Conservation (phyloP, 805 yeast species). For the Starmerella riodocensis region DNA sequence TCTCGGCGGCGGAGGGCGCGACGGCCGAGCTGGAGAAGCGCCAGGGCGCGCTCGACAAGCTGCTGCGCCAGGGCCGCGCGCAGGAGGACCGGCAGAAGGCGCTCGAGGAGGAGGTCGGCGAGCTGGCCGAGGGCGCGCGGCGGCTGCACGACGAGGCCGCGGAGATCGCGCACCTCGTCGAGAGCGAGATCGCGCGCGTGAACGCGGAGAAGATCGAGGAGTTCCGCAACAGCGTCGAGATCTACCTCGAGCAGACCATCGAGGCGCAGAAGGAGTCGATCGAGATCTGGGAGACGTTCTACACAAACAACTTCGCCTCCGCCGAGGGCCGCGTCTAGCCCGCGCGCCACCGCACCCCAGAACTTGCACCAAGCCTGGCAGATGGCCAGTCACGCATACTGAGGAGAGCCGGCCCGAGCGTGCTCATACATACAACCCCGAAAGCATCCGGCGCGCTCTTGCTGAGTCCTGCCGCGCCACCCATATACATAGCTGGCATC, state of each 20-base stretch:
- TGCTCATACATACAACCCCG: no score
- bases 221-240: slow-evolving; percentile 78
- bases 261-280: slow-evolving; percentile 80
- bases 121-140: slow-evolving; percentile 40
- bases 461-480: no score
- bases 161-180: slow-evolving; percentile 52
- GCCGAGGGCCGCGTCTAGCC: no score
- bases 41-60: slow-evolving; percentile 35
- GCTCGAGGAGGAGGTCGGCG: slow-evolving; percentile 46
- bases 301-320: slow-evolving; percentile 25
- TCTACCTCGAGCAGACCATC: slow-evolving; percentile 76
- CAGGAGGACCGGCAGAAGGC: slow-evolving; percentile 50
- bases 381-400: no score
- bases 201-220: slow-evolving; percentile 69
- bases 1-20: slow-evolving; percentile 33
- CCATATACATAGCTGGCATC: no score
- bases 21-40: slow-evolving; percentile 39
- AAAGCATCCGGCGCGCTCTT: no score
- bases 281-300: slow-evolving; percentile 44
- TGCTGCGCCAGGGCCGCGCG: slow-evolving; percentile 34
- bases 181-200: slow-evolving; percentile 50
- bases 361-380: no score
- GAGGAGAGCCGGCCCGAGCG: no score
- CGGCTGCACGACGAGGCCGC: slow-evolving; percentile 47
- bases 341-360: no score